phyloP scores from a whole-genome alignment of 768 basidiomycete species.

The Calocybe cyanea region DNA sequence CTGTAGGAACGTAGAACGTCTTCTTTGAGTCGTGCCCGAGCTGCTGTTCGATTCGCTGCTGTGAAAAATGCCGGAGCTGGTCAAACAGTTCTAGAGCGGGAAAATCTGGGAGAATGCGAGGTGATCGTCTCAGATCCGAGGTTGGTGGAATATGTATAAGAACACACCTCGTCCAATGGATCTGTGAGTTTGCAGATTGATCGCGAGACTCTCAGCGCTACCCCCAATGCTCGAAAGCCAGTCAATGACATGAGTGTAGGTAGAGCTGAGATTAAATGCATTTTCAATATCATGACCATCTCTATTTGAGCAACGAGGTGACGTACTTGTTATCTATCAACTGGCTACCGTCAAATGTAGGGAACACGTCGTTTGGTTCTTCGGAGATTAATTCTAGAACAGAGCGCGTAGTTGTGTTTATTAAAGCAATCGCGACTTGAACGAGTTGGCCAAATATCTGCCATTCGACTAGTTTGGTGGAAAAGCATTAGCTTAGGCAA shows the following conservation, averaged over 20 bases:
- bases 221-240: slow-evolving; percentile 36
- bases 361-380: slow-evolving; percentile 23
- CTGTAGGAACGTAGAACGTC: slow-evolving; percentile 24
- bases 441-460: slow-evolving; percentile 43
- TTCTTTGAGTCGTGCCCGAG: slow-evolving; percentile 8
- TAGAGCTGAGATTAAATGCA: slow-evolving; percentile 26
- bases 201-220: slow-evolving; percentile 29
- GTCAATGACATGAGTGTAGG: slow-evolving; percentile 33
- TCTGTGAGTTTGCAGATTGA: slow-evolving; percentile 40
- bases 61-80: slow-evolving; percentile 41
- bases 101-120: slow-evolving; percentile 29
- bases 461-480: slow-evolving; percentile 49
- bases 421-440: slow-evolving; percentile 32
- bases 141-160: neutral
- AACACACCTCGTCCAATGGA: slow-evolving; percentile 43
- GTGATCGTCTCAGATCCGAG: neutral
- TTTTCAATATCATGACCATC: slow-evolving; percentile 1
- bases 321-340: slow-evolving; percentile 12
- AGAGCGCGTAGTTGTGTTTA: slow-evolving; percentile 33
- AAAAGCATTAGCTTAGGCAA: neutral
- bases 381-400: slow-evolving; percentile 26
- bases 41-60: slow-evolving; percentile 23
- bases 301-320: neutral
- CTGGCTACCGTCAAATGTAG: slow-evolving; percentile 27
- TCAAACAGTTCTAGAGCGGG: slow-evolving; percentile 47